phyloP scores from a whole-genome alignment of 805 yeast species.

The Phaffomyces opuntiae region DNA sequence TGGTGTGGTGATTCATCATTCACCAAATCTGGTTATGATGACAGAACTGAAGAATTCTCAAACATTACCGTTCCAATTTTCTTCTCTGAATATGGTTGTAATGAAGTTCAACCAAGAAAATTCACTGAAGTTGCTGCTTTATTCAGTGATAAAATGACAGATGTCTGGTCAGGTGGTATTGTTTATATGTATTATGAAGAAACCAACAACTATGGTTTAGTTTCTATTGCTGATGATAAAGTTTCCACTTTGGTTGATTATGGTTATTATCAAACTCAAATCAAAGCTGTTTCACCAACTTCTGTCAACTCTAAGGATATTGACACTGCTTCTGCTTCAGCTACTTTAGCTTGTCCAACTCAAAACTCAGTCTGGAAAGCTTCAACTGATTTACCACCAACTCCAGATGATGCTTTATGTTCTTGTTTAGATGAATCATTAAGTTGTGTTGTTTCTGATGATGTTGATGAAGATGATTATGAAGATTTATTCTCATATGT shows the following conservation, averaged over 20 bases:
- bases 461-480: slow-evolving; percentile 50
- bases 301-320: slow-evolving; percentile 34
- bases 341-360: slow-evolving; percentile 58
- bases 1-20: slow-evolving; percentile 73
- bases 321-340: slow-evolving; percentile 28
- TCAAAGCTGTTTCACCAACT: slow-evolving; percentile 48
- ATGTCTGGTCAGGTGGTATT: slow-evolving; percentile 86
- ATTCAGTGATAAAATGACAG: slow-evolving; percentile 64
- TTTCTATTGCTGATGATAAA: slow-evolving; percentile 36
- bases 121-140: slow-evolving; percentile 67
- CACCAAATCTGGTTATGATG: slow-evolving; percentile 55
- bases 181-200: slow-evolving; percentile 83
- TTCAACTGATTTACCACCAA: slow-evolving; percentile 65
- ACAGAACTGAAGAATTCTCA: slow-evolving; percentile 55
- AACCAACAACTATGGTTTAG: slow-evolving; percentile 69
- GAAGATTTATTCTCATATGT: slow-evolving; percentile 49
- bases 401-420: slow-evolving; percentile 62
- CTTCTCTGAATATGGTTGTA: slow-evolving; percentile 84
- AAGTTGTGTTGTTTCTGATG: slow-evolving; percentile 52
- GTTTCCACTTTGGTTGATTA: slow-evolving; percentile 60
- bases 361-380: slow-evolving; percentile 55
- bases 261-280: slow-evolving; percentile 53
- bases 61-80: slow-evolving; percentile 66
- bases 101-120: slow-evolving; percentile 57
- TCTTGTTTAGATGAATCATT: slow-evolving; percentile 51